Base-by-base conservation (phyloP, 2,329 filamentous ascomycete genomes). In the Cladophialophora carrionii region DNA sequence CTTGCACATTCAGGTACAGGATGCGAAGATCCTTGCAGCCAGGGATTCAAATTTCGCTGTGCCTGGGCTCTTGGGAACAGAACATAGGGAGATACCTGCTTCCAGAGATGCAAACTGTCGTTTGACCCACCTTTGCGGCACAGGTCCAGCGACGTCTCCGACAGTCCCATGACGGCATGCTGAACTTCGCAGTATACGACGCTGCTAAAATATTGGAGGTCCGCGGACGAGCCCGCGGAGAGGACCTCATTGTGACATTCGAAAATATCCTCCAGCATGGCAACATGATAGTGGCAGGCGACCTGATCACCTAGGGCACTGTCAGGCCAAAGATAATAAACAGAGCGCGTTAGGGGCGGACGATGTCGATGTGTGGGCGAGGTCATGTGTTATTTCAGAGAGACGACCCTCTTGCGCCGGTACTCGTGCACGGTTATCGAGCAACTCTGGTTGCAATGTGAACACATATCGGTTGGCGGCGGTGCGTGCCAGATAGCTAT, bases 401-500 rank as follows among this genome's bases (percentile, higher is more conserved):
- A 43, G 34, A 55, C 55, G 5, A 63, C 55, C 4, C 46, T 55
- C 12, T 43, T 22, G 22, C 31, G n/a, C 14, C 61, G 54, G 2
- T 59, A 59, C 12, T 46, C 20, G 26, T 43, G 31, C 29, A 55
- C 55, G 20, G 48, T n/a, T 24, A 3, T 54, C 54, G 32, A 58
- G 61, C 22, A 58, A 57, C n/a, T 46, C 53, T 26, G 34, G 24
- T 8, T 54, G 32, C 2, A 32, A 24, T 12, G 61, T 63, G 55
- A 59, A 17, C 32, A 58, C 31, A 55, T 53, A 52, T 41, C 41
- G 32, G 46, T 17, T 58, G 32, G 54, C 46, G 46, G 61, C 61
- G 54, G 59, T 59, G 24, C 61, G 61, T 24, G 61, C 43, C 46
- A 63, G 31, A 31, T 63, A 63, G 61, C 55, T 63, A 46, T 63